phyloP scores from a whole-genome alignment of 495 filamentous ascomycete genomes.

The Penicillium taxi region DNA sequence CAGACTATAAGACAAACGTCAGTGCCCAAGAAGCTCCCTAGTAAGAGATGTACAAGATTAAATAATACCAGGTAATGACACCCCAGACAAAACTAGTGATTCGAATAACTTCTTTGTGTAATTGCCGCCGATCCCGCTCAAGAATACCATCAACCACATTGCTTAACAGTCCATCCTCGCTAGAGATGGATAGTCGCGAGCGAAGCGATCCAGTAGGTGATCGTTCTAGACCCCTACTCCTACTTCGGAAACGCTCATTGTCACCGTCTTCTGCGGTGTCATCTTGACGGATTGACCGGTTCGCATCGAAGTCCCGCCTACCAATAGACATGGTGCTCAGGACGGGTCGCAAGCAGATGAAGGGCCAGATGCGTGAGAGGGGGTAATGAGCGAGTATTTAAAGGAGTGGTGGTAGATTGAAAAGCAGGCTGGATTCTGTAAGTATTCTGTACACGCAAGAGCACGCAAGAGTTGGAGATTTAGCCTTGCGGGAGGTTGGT shows the following conservation, averaged over 20 bases:
- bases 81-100: conserved; percentile 54
- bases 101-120: conserved; percentile 44
- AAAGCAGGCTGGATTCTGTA: background rate
- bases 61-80: conserved; percentile 47
- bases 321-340: conserved; percentile 32
- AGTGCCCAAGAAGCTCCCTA: conserved; percentile 8
- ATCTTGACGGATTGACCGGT: conserved; percentile 39
- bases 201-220: conserved; percentile 14
- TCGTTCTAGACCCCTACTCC: conserved; percentile 12
- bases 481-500: background rate
- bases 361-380: background rate
- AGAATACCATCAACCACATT: conserved; percentile 55
- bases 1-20: conserved; percentile 36
- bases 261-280: conserved; percentile 21
- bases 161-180: conserved; percentile 51
- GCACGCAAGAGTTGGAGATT: background rate
- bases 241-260: conserved; percentile 5
- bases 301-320: conserved; percentile 55
- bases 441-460: no score
- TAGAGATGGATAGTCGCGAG: conserved; percentile 6
- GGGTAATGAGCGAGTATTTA: background rate
- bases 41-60: no score
- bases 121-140: conserved; percentile 45
- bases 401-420: background rate
- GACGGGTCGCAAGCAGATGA: conserved; percentile 20